Evolutionary conservation across 495 filamentous ascomycete species (phyloP), one percentile per base, ranked within the genome.

Genomic region (Chaetomium fimeti): DNA sequence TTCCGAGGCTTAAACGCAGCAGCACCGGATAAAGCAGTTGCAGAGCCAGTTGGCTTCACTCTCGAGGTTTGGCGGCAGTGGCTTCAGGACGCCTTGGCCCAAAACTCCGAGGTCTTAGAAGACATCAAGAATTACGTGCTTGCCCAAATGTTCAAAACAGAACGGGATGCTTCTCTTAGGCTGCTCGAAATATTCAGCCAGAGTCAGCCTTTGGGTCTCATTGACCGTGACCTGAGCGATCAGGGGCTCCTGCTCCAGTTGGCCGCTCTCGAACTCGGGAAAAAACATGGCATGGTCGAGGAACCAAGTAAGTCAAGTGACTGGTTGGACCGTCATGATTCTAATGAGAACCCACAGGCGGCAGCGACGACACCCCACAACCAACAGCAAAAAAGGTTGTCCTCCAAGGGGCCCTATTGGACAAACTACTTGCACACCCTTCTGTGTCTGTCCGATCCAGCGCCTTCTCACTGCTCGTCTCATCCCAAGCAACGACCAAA

Each of bases 71-170:
- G 84, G 83, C 73, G 79, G 49, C 62, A 68, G 18, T 84, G 81
- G 71, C 77, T 87, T 25, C 74, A 78, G 49, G 75, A 72, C 52
- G 76, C 72, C 42, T 64, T 85, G 12, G 57, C 80, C 38, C 76
- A 76, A 20, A 78, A 87, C 54, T 72, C 80, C 11, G 80, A 83
- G n/a, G 75, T 78, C 43, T 63, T 92, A 11, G 87, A 89, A 62
- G 80, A 84, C 53, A 81, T 92, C 52, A 89, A 88, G 62, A 84
- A 82, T 48, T 88, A 93, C 73, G 78, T 92, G n/a, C 84, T 96
- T 24, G 82, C 89, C 0, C 82, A 84, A 1, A 74, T 96, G 15
- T 91, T 96, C 72, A 84, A 78, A 63, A 70, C 81, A 24, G 85
- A 87, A 63, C 67, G 81, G 6, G 52, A 65, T 18, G 82, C 82